Evolutionary conservation across 208 protist species (phyloP).

Genomic region (Trypanosoma conorhini): DNA sequence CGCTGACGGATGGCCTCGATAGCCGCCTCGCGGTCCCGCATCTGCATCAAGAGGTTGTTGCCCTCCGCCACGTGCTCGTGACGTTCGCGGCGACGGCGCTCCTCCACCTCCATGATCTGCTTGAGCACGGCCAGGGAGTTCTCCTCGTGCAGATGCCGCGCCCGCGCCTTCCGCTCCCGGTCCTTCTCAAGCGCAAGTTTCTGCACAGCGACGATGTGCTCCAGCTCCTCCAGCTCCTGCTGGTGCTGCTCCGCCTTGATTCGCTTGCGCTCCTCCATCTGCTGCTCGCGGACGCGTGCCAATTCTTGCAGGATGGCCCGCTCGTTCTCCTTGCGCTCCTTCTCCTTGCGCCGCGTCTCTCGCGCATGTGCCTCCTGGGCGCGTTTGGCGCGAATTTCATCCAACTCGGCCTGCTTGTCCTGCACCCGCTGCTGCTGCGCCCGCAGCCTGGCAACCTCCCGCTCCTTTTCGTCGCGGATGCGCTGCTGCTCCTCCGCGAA

Average conservation of each 20-base stretch:
- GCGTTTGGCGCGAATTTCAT: conserved; percentile 90
- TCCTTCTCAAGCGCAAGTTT: conserved; percentile 81
- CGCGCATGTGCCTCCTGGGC: conserved; percentile 87
- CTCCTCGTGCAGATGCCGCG: conserved; percentile 67
- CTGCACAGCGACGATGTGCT: conserved; percentile 85
- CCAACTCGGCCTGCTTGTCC: conserved; percentile 91
- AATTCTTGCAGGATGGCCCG: conserved; percentile 75
- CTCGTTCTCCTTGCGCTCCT: conserved; percentile 64
- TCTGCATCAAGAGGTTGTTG: conserved; percentile 60
- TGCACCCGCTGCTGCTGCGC: conserved; percentile 89
- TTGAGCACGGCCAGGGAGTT: conserved; percentile 83
- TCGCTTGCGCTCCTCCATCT: conserved; percentile 81
- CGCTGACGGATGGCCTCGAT: conserved; percentile 87
- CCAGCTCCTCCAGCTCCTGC: conserved; percentile 85
- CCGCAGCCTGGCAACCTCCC: conserved; percentile 87
- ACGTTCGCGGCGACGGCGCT: conserved; percentile 76
- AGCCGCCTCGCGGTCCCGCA: conserved; percentile 75
- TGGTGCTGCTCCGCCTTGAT: conserved; percentile 53
- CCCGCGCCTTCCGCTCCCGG: conserved; percentile 49
- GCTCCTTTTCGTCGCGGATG: conserved; percentile 85
- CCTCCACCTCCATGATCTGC: conserved; percentile 93
- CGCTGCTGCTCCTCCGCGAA: conserved; percentile 83
- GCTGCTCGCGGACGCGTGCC: conserved; percentile 62
- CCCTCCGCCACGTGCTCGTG: conserved; percentile 93
- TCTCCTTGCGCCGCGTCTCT: conserved; percentile 82